phyloP scores from a whole-genome alignment of 164 flowering plant species.

The Umbilicus rupestris region DNA sequence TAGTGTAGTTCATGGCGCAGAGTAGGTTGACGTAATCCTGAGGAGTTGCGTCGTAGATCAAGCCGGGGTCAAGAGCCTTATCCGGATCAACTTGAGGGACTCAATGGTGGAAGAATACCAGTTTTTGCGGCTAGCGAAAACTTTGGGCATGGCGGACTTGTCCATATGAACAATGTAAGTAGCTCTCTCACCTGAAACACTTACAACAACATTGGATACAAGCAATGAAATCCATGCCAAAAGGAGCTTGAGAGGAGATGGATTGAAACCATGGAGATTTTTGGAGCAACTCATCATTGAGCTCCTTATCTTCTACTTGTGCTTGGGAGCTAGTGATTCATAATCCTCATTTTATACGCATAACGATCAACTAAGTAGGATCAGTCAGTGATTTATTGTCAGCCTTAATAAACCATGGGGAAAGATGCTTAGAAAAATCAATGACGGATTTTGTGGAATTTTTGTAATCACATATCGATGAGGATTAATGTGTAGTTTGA shows the following conservation, averaged over 20 bases:
- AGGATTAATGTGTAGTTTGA: too few species aligned
- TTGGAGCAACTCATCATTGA: neutral
- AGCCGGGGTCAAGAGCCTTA: conserved; percentile 39
- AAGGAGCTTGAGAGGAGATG: neutral
- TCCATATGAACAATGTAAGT: conserved; percentile 55
- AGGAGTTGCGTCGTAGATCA: conserved; percentile 30
- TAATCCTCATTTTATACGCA: neutral
- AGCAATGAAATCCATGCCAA: neutral
- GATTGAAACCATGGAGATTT: neutral
- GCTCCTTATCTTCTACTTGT: conserved; percentile 3
- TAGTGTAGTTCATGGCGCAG: conserved; percentile 31
- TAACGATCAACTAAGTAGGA: too few species aligned
- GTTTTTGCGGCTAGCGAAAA: conserved; percentile 24
- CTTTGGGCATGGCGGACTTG: conserved; percentile 38
- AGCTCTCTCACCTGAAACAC: conserved; percentile 8
- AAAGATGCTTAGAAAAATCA: too few species aligned
- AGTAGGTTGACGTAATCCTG: conserved; percentile 35
- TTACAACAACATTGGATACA: too few species aligned
- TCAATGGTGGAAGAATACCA: conserved; percentile 33
- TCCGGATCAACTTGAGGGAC: conserved; percentile 32
- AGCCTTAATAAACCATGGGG: too few species aligned
- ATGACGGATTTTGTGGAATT: too few species aligned
- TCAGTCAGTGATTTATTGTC: too few species aligned
- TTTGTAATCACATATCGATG: too few species aligned
- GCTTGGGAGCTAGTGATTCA: neutral